These are phyloP conservation scores for Leptosphaerulina australis DNA, from an alignment of 2,329 filamentous ascomycete species.

Conservation along the genomic window DNA sequence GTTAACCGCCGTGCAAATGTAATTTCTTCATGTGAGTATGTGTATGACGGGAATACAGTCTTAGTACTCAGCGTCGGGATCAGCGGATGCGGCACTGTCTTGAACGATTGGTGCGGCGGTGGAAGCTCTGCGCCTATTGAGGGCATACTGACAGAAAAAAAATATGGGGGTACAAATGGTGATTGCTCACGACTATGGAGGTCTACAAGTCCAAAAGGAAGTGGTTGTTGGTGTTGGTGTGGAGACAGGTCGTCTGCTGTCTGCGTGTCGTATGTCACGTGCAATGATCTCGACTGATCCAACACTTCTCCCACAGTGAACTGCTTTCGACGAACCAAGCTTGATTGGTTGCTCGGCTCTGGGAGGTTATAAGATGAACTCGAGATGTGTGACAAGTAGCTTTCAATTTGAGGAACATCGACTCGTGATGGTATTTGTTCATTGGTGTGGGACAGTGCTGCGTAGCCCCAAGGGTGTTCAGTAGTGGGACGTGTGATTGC, in stretches of 20 bases:
- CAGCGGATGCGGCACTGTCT: slow-evolving; percentile 6
- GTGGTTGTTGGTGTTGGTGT: slow-evolving; percentile 14
- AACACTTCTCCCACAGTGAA: slow-evolving; percentile 26
- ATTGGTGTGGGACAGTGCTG: neutral
- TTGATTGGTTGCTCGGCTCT: slow-evolving; percentile 7
- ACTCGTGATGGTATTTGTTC: slow-evolving; percentile 3
- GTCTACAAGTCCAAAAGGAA: slow-evolving; percentile 43
- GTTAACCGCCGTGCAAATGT: slow-evolving; percentile 75
- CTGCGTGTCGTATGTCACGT: slow-evolving; percentile 3
- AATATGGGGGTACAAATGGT: slow-evolving; percentile 26
- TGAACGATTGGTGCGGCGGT: neutral
- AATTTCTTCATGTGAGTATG: slow-evolving; percentile 67
- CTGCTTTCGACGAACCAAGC: slow-evolving; percentile 22
- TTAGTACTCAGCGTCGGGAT: slow-evolving; percentile 33
- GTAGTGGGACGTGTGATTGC: neutral
- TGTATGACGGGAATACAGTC: slow-evolving; percentile 50
- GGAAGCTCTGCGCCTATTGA: slow-evolving; percentile 25
- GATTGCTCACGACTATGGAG: slow-evolving; percentile 29
- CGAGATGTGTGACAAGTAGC: slow-evolving; percentile 22
- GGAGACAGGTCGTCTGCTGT: neutral
- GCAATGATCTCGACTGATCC: slow-evolving; percentile 27
- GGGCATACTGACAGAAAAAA: slow-evolving; percentile 32
- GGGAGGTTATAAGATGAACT: slow-evolving; percentile 11
- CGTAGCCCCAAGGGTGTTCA: slow-evolving; percentile 26
- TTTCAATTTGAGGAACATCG: slow-evolving; percentile 15